Evolutionary conservation across 2,329 filamentous ascomycete species (phyloP).

Genomic region (Diplodia intermedia): DNA sequence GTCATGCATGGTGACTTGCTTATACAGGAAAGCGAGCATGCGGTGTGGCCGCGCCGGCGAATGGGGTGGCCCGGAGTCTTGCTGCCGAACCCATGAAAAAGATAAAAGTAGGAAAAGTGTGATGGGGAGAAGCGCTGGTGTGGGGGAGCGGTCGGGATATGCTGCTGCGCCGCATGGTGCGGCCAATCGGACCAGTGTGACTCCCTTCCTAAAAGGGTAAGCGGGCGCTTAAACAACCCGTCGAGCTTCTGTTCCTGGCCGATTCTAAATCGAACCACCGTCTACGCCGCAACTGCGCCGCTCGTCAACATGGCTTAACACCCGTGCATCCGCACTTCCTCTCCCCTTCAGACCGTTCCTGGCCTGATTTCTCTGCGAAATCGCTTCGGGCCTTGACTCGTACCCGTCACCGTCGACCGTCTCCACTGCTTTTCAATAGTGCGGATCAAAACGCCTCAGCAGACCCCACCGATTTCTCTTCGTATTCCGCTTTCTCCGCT

Average conservation of each 20-base stretch:
- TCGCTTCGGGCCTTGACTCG: not conserved
- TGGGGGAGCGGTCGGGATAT: not conserved
- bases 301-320: not conserved
- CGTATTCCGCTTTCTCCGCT: not conserved
- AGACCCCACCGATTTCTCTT: not conserved
- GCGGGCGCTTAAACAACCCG: conserved; percentile 16
- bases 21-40: conserved; percentile 9
- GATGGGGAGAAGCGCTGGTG: conserved; percentile 7
- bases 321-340: not conserved
- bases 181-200: conserved; percentile 5
- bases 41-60: not conserved
- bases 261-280: not conserved
- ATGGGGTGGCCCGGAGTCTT: not conserved
- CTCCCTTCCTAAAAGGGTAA: not conserved
- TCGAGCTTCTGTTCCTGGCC: not conserved
- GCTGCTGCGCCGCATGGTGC: conserved; percentile 16
- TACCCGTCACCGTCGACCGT: not conserved
- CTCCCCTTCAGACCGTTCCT: not conserved
- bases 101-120: conserved; percentile 11
- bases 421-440: not conserved
- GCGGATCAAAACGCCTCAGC: not conserved
- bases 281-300: conserved; percentile 19
- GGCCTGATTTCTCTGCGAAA: not conserved
- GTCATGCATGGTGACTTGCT: conserved; percentile 13
- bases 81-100: not conserved